phyloP scores from a whole-genome alignment of 495 filamentous ascomycete species.

The Aspergillus steynii region DNA sequence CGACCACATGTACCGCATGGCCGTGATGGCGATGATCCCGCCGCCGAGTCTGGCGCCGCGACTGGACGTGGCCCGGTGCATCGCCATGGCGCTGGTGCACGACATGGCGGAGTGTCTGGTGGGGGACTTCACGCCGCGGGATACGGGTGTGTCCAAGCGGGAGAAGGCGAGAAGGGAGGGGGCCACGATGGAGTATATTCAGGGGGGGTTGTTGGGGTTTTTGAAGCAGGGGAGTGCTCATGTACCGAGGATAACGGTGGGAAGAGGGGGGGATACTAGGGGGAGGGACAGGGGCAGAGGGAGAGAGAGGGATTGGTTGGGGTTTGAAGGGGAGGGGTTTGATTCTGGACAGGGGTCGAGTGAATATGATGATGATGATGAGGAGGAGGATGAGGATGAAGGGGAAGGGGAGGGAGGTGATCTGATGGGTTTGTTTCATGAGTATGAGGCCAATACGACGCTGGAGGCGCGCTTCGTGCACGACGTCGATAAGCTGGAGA shows the following conservation, averaged over 20 bases:
- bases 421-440: background rate
- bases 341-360: no score
- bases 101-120: slow-evolving; percentile 94
- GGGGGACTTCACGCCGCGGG: slow-evolving; percentile 89
- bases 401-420: no score
- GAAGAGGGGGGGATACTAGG: background rate
- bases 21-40: slow-evolving; percentile 85
- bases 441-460: slow-evolving; percentile 80
- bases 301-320: background rate
- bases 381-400: no score
- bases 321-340: background rate
- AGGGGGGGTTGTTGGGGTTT: background rate
- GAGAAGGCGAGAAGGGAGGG: slow-evolving; percentile 53
- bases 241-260: no score
- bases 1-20: slow-evolving; percentile 99
- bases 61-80: slow-evolving; percentile 76
- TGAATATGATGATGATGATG: no score
- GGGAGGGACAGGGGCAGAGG: background rate
- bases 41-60: slow-evolving; percentile 66
- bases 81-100: slow-evolving; percentile 86
- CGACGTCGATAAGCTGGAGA: slow-evolving; percentile 91
- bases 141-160: slow-evolving; percentile 60
- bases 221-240: no score
- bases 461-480: slow-evolving; percentile 85
- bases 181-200: background rate